Percentiles rank a stretch among this genome's conserved stretches.
These are phyloP conservation scores for Penicillium flavigenum DNA, from an alignment of 495 filamentous ascomycete genomes.

Conservation along the genomic window DNA sequence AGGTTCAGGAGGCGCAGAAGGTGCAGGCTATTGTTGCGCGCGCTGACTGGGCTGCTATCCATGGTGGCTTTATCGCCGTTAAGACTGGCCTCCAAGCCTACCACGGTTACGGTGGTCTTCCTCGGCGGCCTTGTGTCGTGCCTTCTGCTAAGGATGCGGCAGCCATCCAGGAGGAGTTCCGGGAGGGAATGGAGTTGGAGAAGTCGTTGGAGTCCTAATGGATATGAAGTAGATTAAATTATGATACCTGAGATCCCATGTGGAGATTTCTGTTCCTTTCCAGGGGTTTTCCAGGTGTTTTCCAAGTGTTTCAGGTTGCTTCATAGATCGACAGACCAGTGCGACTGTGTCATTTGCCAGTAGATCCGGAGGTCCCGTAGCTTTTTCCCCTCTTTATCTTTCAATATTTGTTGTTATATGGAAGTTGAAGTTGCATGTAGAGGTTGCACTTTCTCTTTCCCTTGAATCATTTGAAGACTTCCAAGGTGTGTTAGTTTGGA, in stretches of 20 bases:
- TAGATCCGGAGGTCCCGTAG: neutral
- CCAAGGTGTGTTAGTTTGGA: no score
- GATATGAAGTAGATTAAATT: constrained; percentile 2
- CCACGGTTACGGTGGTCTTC: constrained; percentile 76
- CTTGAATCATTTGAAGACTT: no score
- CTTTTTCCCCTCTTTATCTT: constrained; percentile 5
- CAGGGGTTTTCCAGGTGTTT: neutral
- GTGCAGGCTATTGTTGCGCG: constrained; percentile 77
- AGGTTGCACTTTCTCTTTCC: constrained; percentile 17
- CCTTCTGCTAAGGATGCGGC: constrained; percentile 59
- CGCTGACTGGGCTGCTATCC: constrained; percentile 85
- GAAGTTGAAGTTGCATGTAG: constrained; percentile 17
- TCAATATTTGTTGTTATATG: neutral
- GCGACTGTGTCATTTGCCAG: constrained; percentile 8
- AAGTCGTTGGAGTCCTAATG: constrained; percentile 39
- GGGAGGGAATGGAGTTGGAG: constrained; percentile 73
- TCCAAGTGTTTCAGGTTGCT: neutral
- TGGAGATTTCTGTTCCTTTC: neutral
- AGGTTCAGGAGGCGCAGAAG: constrained; percentile 67
- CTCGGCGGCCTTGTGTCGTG: constrained; percentile 72
- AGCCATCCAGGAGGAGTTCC: constrained; percentile 67
- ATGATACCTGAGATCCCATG: constrained; percentile 1
- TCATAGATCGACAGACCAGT: neutral
- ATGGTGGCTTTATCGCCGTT: constrained; percentile 81
- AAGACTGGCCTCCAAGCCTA: constrained; percentile 75